A percentile compares a stretch with the other conserved stretches of the same genome.
These are phyloP conservation scores for Mycocentrospora acerina DNA, from an alignment of 2,329 filamentous ascomycete genomes.

Conservation along the genomic window DNA sequence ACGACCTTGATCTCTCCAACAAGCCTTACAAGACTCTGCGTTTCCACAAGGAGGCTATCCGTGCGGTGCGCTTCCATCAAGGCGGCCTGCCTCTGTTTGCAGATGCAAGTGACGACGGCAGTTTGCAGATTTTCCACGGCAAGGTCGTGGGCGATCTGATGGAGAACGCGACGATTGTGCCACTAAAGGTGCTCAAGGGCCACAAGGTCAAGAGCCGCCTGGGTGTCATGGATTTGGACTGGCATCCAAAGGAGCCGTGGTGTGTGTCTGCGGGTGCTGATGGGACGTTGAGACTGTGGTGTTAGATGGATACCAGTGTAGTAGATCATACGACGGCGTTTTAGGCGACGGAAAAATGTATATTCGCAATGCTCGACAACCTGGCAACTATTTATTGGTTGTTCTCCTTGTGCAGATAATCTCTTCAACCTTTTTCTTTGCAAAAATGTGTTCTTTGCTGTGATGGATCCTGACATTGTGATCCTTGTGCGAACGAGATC, in stretches of 20 bases:
- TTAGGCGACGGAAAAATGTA: too few species aligned
- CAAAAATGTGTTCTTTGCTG: too few species aligned
- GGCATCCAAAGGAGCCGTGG: constrained; percentile 95
- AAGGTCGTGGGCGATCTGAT: constrained; percentile 93
- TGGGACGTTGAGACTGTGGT: constrained; percentile 89
- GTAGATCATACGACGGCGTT: constrained; percentile 7
- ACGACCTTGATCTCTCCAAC: constrained; percentile 88
- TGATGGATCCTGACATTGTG: too few species aligned
- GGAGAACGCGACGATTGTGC: constrained; percentile 95
- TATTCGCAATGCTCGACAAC: too few species aligned
- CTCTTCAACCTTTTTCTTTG: too few species aligned
- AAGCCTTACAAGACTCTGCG: constrained; percentile 95
- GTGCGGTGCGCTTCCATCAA: constrained; percentile 84
- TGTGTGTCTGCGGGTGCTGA: constrained; percentile 92
- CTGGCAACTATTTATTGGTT: too few species aligned
- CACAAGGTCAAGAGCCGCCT: constrained; percentile 84
- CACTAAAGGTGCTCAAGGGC: constrained; percentile 88
- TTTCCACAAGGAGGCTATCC: constrained; percentile 90
- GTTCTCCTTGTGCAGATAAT: too few species aligned
- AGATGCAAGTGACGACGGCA: constrained; percentile 92
- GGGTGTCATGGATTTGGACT: constrained; percentile 91
- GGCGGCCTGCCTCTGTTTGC: constrained; percentile 81
- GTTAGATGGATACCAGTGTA: constrained; percentile 28
- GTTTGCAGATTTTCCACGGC: constrained; percentile 93
- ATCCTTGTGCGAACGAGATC: too few species aligned